Conservation (phyloP, 2,329 filamentous ascomycete species). For the Colletotrichum navitas region DNA sequence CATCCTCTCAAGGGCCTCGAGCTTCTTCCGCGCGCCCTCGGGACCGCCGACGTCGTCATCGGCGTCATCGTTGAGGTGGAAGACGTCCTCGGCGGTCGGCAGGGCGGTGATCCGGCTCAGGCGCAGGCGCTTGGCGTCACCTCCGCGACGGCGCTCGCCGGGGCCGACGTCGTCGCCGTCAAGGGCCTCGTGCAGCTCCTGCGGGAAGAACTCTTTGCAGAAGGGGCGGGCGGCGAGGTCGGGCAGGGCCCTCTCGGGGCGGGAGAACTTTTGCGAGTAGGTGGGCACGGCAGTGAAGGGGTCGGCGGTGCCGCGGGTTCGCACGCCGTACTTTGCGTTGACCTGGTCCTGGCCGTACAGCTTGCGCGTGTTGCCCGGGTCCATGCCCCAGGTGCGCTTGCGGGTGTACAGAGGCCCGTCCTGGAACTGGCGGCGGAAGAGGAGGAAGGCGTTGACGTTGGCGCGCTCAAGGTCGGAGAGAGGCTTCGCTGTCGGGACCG, state of each 20-base stretch:
- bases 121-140: slow-evolving; percentile 60
- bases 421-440: slow-evolving; percentile 69
- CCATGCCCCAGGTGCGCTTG: slow-evolving; percentile 51
- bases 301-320: slow-evolving; percentile 68
- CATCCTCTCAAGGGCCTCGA: slow-evolving; percentile 60
- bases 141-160: slow-evolving; percentile 43
- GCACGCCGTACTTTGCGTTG: slow-evolving; percentile 67
- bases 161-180: slow-evolving; percentile 58
- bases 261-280: slow-evolving; percentile 68
- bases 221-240: slow-evolving; percentile 65
- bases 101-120: slow-evolving; percentile 62
- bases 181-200: slow-evolving; percentile 67
- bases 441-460: slow-evolving; percentile 64
- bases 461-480: slow-evolving; percentile 60
- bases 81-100: slow-evolving; percentile 65
- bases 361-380: slow-evolving; percentile 56
- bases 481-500: slow-evolving; percentile 59
- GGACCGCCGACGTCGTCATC: slow-evolving; percentile 44
- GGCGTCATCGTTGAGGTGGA: slow-evolving; percentile 53
- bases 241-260: slow-evolving; percentile 65
- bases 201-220: slow-evolving; percentile 66
- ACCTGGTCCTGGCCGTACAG: slow-evolving; percentile 70
- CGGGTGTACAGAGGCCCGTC: slow-evolving; percentile 69
- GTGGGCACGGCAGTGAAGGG: slow-evolving; percentile 71
- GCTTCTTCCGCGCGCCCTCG: slow-evolving; percentile 52